Base-by-base conservation (phyloP, 441 rosid genomes). In the Capsella rubella region DNA sequence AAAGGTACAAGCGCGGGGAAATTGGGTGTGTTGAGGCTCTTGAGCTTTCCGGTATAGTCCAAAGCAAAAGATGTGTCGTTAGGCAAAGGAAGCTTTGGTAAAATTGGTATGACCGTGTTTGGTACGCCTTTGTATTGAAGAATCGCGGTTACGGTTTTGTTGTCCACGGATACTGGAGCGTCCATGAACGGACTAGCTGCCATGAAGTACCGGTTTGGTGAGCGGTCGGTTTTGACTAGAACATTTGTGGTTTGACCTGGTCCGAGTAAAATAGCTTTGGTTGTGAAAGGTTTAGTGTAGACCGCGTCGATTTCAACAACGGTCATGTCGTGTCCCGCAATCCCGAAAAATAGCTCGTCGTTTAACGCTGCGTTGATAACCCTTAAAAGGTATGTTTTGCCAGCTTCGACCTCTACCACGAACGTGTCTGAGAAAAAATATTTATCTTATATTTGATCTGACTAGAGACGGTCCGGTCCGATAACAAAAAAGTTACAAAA, bases 61-160 rank as follows among this genome's bases (percentile, higher is more conserved):
- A 85, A 65, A 14, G 84, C 89, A 8, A 80, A 81, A 1, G 64
- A 60, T 6, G 90, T 81, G 82, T 88, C 89, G 39, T 83, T 86
- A 3, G 87, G 84, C 7, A 31, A 40, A 2, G 93, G 93, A 39
- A 86, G 72, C 3, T 67, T 69, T 8, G 84, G 85, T 53, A 85
- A 76, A 6, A 64, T 56, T 0, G 90, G 89, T 15, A 86, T 32
- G 59, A 88, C 74, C 5, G 89, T 81, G 84, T 82, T 80, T 18
- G 87, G 83, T 14, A 85, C 64, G 64, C 88, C 87, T 80, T 79
- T 84, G 82, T 84, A 88, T 71, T 85, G 89, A 32, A 86, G 81
- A 40, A 88, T 84, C 0, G 82, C 91, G 1, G 83, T 82, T 37
- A 78, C 91, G 13, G 91, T 85, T 77, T 82, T 85, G 80, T 85